Evolutionary conservation across 495 filamentous ascomycete genomes (phyloP).

Genomic region (Barbatosphaeria neglecta): DNA sequence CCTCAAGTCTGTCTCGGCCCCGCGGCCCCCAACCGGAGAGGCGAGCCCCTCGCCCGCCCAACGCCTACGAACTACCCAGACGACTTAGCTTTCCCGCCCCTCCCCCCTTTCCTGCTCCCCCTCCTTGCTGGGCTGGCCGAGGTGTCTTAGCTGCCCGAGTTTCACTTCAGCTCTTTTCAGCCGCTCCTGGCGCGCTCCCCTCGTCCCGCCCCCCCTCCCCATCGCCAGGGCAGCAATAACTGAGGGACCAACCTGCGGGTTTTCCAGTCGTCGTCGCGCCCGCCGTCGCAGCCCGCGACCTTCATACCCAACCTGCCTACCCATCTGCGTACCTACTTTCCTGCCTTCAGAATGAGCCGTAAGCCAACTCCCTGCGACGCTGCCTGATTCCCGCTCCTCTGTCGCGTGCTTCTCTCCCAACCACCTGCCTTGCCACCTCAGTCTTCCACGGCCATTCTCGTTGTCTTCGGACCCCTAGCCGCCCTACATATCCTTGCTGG

Average conservation of each 20-base stretch:
- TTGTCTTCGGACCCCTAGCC: not conserved
- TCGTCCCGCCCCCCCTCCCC: not conserved
- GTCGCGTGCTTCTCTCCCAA: not conserved
- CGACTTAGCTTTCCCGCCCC: too few species aligned
- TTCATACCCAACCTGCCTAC: constrained; percentile 2
- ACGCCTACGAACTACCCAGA: too few species aligned
- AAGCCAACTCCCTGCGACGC: not conserved
- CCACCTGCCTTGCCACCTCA: not conserved
- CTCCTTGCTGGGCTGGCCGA: too few species aligned
- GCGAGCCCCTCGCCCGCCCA: too few species aligned
- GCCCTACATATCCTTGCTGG: not conserved
- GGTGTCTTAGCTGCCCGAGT: not conserved
- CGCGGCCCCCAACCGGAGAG: too few species aligned
- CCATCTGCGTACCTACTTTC: not conserved
- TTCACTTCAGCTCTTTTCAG: not conserved
- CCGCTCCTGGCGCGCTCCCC: not conserved
- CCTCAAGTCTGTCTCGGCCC: too few species aligned
- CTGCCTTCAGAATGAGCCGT: not conserved
- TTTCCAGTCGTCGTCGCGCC: not conserved
- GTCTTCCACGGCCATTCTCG: not conserved
- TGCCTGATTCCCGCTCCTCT: not conserved
- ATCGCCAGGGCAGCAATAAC: not conserved
- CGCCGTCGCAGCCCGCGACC: not conserved
- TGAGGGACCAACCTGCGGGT: not conserved
- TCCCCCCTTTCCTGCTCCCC: too few species aligned